Percentiles rank a stretch among this genome's conserved stretches.
Conservation (phyloP, 1,284 basidiomycete species). For the Ceraceosorus bombacis region DNA sequence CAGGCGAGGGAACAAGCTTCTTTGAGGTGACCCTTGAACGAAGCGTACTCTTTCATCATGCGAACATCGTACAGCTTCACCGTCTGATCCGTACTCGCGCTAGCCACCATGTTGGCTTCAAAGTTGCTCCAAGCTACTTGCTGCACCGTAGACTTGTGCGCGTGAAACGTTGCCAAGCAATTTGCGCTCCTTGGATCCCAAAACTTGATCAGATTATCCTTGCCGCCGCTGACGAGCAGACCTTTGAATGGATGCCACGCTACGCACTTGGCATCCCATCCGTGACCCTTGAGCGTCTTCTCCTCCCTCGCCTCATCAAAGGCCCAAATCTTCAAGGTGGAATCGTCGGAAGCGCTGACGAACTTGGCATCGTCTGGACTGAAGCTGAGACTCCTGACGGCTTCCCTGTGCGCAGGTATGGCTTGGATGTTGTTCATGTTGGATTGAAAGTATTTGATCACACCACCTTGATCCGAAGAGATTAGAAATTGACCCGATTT, state of each 20-base stretch:
- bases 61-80: slow-evolving; percentile 96
- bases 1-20: slow-evolving; percentile 94
- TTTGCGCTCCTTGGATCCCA: slow-evolving; percentile 69
- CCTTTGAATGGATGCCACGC: slow-evolving; percentile 98
- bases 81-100: slow-evolving; percentile 85
- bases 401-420: slow-evolving; percentile 66
- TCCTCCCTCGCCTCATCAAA: slow-evolving; percentile 87
- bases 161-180: slow-evolving; percentile 54
- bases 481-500: slow-evolving; percentile 84
- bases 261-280: slow-evolving; percentile 97
- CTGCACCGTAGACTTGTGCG: slow-evolving; percentile 95
- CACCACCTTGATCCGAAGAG: slow-evolving; percentile 82
- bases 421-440: slow-evolving; percentile 98
- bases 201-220: slow-evolving; percentile 97
- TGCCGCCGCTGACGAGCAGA: slow-evolving; percentile 82
- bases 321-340: slow-evolving; percentile 85
- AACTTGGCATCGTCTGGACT: slow-evolving; percentile 85
- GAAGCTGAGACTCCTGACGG: slow-evolving; percentile 81
- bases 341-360: slow-evolving; percentile 89
- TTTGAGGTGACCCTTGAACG: slow-evolving; percentile 89
- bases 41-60: slow-evolving; percentile 86
- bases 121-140: slow-evolving; percentile 77
- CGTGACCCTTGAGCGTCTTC: slow-evolving; percentile 82
- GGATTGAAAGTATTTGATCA: slow-evolving; percentile 97
- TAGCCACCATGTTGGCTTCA: slow-evolving; percentile 84